Evolutionary conservation across 2,329 filamentous ascomycete genomes (phyloP).

Genomic region (Canariomyces notabilis): DNA sequence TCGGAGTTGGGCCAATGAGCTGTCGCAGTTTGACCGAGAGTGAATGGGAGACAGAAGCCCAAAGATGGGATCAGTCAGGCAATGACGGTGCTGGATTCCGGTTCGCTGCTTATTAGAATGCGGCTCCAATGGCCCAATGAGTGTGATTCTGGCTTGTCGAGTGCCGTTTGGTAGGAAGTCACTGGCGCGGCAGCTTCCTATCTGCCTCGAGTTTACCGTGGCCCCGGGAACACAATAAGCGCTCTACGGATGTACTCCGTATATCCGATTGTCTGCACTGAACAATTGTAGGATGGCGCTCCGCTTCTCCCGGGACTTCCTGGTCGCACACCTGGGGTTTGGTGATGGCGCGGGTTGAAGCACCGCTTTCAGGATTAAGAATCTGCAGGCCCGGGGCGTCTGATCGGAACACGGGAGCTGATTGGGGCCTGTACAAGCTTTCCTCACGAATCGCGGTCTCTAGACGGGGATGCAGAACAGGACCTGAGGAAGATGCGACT

Average conservation of each 20-base stretch:
- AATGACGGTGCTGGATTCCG: background rate
- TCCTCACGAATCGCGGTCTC: slow-evolving; percentile 2
- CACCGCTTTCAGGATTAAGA: background rate
- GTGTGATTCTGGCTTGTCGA: too few species aligned
- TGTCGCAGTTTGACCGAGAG: background rate
- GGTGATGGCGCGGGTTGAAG: background rate
- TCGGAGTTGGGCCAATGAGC: background rate
- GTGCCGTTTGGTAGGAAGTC: too few species aligned
- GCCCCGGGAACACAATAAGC: background rate
- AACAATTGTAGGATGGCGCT: background rate
- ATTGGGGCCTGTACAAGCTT: background rate
- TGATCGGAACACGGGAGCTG: background rate
- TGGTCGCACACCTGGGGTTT: background rate
- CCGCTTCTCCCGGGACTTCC: background rate
- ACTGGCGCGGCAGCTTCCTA: background rate
- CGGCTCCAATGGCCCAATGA: too few species aligned
- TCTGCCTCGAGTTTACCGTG: background rate
- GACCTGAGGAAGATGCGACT: slow-evolving; percentile 5
- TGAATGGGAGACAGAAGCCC: background rate
- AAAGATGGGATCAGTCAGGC: background rate
- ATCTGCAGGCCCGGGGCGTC: slow-evolving; percentile 3
- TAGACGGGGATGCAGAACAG: background rate
- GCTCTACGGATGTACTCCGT: too few species aligned
- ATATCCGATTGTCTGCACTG: background rate
- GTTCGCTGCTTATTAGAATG: too few species aligned